A percentile compares a stretch with the other conserved stretches of the same genome.
Evolutionary conservation across 2,329 filamentous ascomycete species (phyloP).

Genomic region (Apiospora arundinis): DNA sequence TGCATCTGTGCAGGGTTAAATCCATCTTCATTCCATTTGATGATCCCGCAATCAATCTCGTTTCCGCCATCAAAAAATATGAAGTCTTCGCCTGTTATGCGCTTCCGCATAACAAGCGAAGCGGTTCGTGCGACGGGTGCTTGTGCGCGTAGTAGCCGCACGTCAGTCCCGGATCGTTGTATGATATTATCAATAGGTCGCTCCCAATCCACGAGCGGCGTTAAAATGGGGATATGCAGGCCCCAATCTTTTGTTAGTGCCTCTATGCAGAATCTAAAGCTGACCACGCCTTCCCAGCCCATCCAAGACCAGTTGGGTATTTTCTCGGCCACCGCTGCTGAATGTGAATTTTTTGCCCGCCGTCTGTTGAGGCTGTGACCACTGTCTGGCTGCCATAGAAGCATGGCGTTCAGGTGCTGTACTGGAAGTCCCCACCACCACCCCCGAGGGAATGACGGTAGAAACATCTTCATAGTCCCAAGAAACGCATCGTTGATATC

Average conservation of each 20-base stretch:
- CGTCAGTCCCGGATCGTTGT: too few species aligned
- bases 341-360: neutral
- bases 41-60: neutral
- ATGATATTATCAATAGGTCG: neutral
- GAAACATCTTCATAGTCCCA: neutral
- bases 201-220: neutral
- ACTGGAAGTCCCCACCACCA: neutral
- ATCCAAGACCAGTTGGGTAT: slow-evolving; percentile 20
- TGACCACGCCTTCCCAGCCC: neutral
- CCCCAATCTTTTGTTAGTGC: too few species aligned
- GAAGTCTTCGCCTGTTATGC: too few species aligned
- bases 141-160: too few species aligned
- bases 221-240: too few species aligned
- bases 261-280: too few species aligned
- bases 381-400: neutral
- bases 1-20: neutral
- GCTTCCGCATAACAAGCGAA: too few species aligned
- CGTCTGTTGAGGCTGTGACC: neutral
- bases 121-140: too few species aligned
- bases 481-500: neutral
- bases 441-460: neutral
- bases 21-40: neutral
- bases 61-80: too few species aligned
- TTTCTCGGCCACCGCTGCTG: neutral
- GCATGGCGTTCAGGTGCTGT: neutral